Percentiles rank a stretch among this genome's conserved stretches.
phyloP scores from a whole-genome alignment of 306 rosid species.

The Lathyrus aphaca region DNA sequence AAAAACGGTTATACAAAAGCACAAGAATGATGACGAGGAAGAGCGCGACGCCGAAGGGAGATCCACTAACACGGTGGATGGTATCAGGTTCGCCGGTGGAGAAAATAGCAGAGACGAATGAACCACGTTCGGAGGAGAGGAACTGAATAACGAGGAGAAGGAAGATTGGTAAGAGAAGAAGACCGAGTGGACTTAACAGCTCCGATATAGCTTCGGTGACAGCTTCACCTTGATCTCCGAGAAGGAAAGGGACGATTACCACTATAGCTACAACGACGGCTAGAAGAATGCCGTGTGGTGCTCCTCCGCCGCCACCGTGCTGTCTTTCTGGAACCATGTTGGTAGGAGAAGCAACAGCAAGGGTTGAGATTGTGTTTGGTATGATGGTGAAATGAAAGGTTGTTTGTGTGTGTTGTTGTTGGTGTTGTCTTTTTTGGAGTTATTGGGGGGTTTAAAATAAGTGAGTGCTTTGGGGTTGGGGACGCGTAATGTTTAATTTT shows the following conservation, averaged over 20 bases:
- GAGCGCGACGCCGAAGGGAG: constrained; percentile 87
- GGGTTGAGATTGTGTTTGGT: neutral
- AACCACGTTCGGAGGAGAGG: constrained; percentile 88
- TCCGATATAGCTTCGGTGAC: constrained; percentile 72
- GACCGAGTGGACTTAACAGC: constrained; percentile 78
- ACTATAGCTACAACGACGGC: constrained; percentile 69
- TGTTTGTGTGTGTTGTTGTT: neutral
- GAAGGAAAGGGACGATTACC: constrained; percentile 57
- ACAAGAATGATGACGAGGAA: constrained; percentile 63
- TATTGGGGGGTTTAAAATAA: neutral
- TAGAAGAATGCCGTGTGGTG: constrained; percentile 78
- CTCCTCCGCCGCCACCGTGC: constrained; percentile 43
- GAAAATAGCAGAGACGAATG: constrained; percentile 65
- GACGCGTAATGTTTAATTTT: neutral
- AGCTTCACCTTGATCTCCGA: constrained; percentile 83
- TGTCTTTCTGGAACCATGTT: constrained; percentile 53
- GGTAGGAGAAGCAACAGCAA: neutral
- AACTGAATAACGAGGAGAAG: constrained; percentile 88
- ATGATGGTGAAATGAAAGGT: neutral
- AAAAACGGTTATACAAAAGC: constrained; percentile 67
- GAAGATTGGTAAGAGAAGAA: constrained; percentile 76
- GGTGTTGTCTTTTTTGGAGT: neutral
- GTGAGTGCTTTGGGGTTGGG: neutral
- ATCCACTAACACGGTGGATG: constrained; percentile 80
- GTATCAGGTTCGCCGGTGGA: constrained; percentile 85